Base-by-base conservation (phyloP, 1,139 yeast genomes). In the Hansenula lynferdii region DNA sequence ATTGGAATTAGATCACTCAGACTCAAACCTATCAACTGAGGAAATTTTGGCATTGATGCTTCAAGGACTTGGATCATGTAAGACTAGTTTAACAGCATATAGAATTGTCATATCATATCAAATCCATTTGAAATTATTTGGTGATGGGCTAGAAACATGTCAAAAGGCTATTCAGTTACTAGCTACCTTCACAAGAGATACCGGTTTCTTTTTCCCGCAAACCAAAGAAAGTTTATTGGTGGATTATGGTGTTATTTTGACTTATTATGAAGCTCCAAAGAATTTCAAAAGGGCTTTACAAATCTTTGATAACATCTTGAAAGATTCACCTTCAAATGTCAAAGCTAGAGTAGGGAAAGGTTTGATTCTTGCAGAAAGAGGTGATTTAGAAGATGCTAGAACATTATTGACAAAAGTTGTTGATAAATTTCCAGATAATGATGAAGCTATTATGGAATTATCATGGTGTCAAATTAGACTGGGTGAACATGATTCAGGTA, bases 211-310 rank as follows among this genome's bases (percentile, higher is more conserved):
- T 17, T 67, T 85, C 35, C 55, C 57, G 1, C 64, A 78, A 44
- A 69, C 89, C 1, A 75, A 72, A 47, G 72, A 71, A 40, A 84
- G 80, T 40, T 63, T 86, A 20, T 67, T 83, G 19, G 72, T 89
- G 36, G 69, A 77, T 15, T 67, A 86, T 39, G 97, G 95, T 1
- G 75, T 81, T 3, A 74, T 85, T 1, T 85, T 87, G 54, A 86
- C 95, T 0, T 83, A 85, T 54, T 75, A 80, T 55, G 96, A 90
- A 56, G 85, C 96, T 0, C 98, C 97, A 6, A 87, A 87, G 58
- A 85, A 90, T 58, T 87, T 78, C 54, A 69, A 75, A 9, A 69
- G 81, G 28, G 97, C 98, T 0, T 58, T 85, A 32, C 77, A 76
- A 35, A 62, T 89, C 21, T 92, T 84, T 58, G 84, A 83, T 37